These are phyloP conservation scores for Thalassiosira exigua DNA, from an alignment of 352 stramenopile species.

Conservation along the genomic window DNA sequence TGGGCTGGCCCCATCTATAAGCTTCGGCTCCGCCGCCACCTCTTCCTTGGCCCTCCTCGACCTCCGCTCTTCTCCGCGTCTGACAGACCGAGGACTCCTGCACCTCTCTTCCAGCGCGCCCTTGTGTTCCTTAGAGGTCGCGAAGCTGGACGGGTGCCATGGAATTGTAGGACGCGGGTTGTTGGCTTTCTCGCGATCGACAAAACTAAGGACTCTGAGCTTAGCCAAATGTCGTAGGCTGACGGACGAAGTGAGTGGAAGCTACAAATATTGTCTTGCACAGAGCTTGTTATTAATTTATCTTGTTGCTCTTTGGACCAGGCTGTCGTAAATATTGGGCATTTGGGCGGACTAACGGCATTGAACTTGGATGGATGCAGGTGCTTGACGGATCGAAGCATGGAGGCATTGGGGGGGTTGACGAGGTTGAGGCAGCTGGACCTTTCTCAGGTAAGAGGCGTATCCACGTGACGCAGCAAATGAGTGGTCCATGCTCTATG, in stretches of 20 bases:
- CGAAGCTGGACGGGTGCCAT: slow-evolving; percentile 75
- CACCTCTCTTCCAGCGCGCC: slow-evolving; percentile 54
- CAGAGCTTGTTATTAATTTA: too few relatives aligned
- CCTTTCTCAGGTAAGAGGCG: slow-evolving; percentile 57
- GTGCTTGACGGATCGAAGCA: slow-evolving; percentile 78
- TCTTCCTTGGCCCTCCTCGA: slow-evolving; percentile 70
- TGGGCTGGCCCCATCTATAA: not conserved
- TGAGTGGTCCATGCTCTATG: too few relatives aligned
- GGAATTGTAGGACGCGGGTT: slow-evolving; percentile 70
- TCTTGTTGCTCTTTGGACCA: too few relatives aligned
- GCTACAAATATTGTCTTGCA: too few relatives aligned
- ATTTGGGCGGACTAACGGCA: slow-evolving; percentile 59
- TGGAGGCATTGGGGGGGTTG: slow-evolving; percentile 60
- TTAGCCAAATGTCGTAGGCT: slow-evolving; percentile 78
- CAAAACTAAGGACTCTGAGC: slow-evolving; percentile 69
- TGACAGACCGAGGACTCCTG: slow-evolving; percentile 77
- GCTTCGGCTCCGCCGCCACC: slow-evolving; percentile 5
- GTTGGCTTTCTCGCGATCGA: slow-evolving; percentile 67
- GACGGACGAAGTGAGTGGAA: too few relatives aligned
- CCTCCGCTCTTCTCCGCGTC: slow-evolving; percentile 72
- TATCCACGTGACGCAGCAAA: too few relatives aligned
- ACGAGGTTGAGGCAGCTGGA: slow-evolving; percentile 53
- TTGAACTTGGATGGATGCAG: slow-evolving; percentile 78
- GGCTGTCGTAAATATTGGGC: slow-evolving; percentile 78
- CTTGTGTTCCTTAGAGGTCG: slow-evolving; percentile 69